These are phyloP conservation scores for Mallotus japonicus DNA, from an alignment of 441 rosid genomes.

Conservation along the genomic window DNA sequence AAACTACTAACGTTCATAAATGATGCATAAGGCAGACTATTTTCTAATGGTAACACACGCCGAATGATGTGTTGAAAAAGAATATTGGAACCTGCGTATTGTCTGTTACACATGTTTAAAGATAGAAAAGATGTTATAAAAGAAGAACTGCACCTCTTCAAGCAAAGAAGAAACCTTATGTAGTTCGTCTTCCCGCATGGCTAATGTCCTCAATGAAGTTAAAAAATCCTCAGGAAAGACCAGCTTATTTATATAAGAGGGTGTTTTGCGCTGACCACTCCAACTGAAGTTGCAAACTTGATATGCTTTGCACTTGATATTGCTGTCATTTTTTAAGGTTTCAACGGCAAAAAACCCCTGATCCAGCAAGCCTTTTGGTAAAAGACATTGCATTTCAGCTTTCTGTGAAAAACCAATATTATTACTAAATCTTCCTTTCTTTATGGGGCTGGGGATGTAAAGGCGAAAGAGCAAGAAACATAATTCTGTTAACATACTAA, in stretches of 20 bases:
- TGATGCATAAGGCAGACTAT: background rate
- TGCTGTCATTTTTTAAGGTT: conserved; percentile 37
- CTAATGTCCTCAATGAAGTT: conserved; percentile 74
- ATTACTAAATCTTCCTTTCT: conserved; percentile 8
- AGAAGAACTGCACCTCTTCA: conserved; percentile 65
- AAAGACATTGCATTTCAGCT: conserved; percentile 77
- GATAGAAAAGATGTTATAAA: background rate
- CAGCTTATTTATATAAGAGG: conserved; percentile 69
- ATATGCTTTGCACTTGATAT: conserved; percentile 24
- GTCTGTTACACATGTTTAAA: background rate
- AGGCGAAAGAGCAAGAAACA: background rate
- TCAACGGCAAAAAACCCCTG: conserved; percentile 56
- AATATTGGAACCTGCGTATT: background rate
- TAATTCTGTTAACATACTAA: background rate
- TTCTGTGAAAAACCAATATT: conserved; percentile 46
- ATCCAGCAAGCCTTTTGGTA: conserved; percentile 62
- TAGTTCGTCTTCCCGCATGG: conserved; percentile 75
- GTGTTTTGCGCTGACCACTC: conserved; percentile 81
- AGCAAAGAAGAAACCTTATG: conserved; percentile 66
- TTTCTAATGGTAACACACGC: background rate
- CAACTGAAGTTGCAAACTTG: conserved; percentile 64
- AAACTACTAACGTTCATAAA: conserved; percentile 8
- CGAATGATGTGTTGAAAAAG: background rate
- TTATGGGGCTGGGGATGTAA: background rate
- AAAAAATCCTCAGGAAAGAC: conserved; percentile 80